Base-by-base conservation (phyloP, 768 basidiomycete species). In the Kwoniella dejecticola region DNA sequence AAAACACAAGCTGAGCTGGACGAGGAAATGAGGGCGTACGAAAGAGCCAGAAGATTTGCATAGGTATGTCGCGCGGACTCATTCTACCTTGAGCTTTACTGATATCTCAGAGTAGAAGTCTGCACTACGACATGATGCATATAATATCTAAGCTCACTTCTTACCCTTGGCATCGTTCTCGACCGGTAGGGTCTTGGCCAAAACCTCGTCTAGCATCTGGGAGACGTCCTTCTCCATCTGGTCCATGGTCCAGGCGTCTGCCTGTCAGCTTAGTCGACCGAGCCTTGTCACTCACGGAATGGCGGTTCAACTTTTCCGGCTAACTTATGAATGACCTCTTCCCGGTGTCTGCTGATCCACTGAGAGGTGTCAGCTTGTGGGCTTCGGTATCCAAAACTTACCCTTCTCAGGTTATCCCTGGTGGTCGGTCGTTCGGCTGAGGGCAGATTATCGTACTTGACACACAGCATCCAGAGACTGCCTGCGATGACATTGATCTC, bases 1-100 rank as follows among this genome's bases (percentile, higher is more conserved):
- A 70, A 70, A 52, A 72, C 73, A 4, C 73, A 72, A 53, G 66
- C 56, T n/a, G 60, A 75, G 49, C 53, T 75, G 65, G 73, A 75
- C 49, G 73, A 71, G 64, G 73, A 75, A 62, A 75, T 75, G 70
- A 54, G 68, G 33, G 50, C 53, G 24, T 75, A 69, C 50, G 69
- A 70, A 19, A 45, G 73, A 19, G 60, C 56, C 24, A 60, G 71
- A 40, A 53, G 67, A 19, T 75, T 75, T 56, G 70, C 69, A 31
- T 60, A 52, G 27, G 58, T 50, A 19, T 52, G 45, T 48, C n/a
- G n/a, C n/a, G n/a, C n/a, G n/a, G n/a, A n/a, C n/a, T 5, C n/a
- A 2, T 19, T 27, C 30, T 19, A 3, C n/a, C 33, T 23, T 19
- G 42, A 1, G 13, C 19, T 10, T 3, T 30, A 44, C 55, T 56